These are phyloP conservation scores for Hydnum rufescens DNA, from an alignment of 768 basidiomycete species.

Conservation along the genomic window DNA sequence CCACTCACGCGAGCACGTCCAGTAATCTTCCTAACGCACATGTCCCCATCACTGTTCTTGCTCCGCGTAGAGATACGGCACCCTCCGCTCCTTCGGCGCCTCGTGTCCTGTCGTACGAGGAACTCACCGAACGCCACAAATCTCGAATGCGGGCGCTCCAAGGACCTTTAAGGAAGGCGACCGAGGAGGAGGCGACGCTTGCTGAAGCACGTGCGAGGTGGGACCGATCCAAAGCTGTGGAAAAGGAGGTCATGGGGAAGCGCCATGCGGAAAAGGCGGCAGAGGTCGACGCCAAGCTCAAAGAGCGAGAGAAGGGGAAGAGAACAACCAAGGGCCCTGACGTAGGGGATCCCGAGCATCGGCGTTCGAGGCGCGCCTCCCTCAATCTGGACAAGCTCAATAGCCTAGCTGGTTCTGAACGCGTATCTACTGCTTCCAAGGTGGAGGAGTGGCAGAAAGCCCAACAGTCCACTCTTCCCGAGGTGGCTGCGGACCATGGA, in stretches of 20 bases:
- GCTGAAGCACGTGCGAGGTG: conserved; percentile 60
- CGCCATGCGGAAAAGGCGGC: conserved; percentile 42
- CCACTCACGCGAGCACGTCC: background rate
- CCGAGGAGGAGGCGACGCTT: conserved; percentile 56
- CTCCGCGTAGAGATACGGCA: conserved; percentile 21
- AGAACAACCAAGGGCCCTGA: background rate
- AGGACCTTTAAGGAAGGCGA: conserved; percentile 61
- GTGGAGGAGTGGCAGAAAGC: conserved; percentile 3
- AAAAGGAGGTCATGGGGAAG: conserved; percentile 53
- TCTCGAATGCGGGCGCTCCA: conserved; percentile 70
- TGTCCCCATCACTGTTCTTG: conserved; percentile 24
- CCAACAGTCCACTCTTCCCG: no score
- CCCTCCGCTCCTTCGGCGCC: conserved; percentile 12
- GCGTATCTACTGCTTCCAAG: background rate
- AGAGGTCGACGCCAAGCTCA: conserved; percentile 1
- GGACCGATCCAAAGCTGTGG: conserved; percentile 55
- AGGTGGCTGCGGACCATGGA: no score
- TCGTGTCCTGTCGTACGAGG: conserved; percentile 66
- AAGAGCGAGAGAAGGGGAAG: background rate
- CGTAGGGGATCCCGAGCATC: background rate
- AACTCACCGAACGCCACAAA: conserved; percentile 67
- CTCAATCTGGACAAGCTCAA: background rate
- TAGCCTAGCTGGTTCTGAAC: background rate
- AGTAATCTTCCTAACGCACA: background rate
- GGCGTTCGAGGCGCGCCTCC: background rate